phyloP scores from a whole-genome alignment of 371 early-diverging fungal genomes.

The Circinella umbellata region DNA sequence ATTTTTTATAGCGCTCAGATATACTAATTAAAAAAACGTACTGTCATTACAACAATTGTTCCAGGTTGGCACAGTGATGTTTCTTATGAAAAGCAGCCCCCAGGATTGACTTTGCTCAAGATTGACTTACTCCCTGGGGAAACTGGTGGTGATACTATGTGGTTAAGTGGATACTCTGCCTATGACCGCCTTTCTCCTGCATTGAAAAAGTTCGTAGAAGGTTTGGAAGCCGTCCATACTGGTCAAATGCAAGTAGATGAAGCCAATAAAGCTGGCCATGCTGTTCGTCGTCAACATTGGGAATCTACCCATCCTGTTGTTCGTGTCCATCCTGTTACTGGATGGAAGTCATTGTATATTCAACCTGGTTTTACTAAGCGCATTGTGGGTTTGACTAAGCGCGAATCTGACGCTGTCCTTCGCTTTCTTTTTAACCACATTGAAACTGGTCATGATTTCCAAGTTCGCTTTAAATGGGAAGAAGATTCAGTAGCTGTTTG shows the following conservation, averaged over 20 bases:
- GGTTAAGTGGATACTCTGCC: conserved; percentile 61
- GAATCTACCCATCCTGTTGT: conserved; percentile 64
- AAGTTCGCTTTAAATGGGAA: conserved; percentile 68
- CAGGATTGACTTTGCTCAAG: conserved; percentile 60
- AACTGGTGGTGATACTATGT: conserved; percentile 63
- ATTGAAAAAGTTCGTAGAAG: conserved; percentile 59
- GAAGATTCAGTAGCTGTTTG: conserved; percentile 65
- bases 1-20: too few species aligned
- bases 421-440: conserved; percentile 57
- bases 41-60: neutral
- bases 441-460: conserved; percentile 58
- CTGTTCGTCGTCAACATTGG: conserved; percentile 43
- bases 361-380: conserved; percentile 65
- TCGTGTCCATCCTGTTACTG: conserved; percentile 72
- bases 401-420: conserved; percentile 67
- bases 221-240: conserved; percentile 65
- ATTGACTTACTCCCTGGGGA: conserved; percentile 51
- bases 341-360: conserved; percentile 66
- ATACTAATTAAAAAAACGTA: neutral
- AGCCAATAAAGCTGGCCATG: conserved; percentile 44
- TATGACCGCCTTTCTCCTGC: conserved; percentile 67
- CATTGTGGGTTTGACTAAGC: conserved; percentile 57
- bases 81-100: conserved; percentile 65
- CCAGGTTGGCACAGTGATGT: conserved; percentile 63
- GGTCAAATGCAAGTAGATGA: conserved; percentile 48